Conservation (phyloP, 1,284 basidiomycete genomes). For the Microbotryum scabiosae region DNA sequence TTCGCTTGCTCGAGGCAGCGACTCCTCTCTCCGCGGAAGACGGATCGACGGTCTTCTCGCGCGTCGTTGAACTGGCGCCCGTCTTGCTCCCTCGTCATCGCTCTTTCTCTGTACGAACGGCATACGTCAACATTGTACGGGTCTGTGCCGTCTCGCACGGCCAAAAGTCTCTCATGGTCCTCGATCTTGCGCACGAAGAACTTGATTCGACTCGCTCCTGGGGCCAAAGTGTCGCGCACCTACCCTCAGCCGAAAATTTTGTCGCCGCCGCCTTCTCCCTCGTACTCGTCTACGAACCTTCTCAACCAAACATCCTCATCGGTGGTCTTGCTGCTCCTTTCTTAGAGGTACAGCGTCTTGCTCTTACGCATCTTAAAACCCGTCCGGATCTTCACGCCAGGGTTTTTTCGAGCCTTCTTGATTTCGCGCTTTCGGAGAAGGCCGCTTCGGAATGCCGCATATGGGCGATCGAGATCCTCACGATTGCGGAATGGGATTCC, state of each 20-base stretch:
- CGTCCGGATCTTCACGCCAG: not conserved
- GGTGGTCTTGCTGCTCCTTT: conserved; percentile 8
- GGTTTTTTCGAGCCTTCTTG: not conserved
- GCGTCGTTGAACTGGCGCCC: not conserved
- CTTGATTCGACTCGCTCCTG: conserved; percentile 2
- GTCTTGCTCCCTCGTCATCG: not conserved
- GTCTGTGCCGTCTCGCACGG: not conserved
- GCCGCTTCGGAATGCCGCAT: conserved; percentile 17
- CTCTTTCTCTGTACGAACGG: conserved; percentile 17
- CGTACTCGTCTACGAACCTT: conserved; percentile 2
- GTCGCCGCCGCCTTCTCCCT: conserved; percentile 14
- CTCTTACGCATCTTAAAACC: not conserved
- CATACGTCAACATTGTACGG: conserved; percentile 17
- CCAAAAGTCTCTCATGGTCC: not conserved
- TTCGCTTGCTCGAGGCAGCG: conserved; percentile 14
- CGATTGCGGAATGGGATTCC: not conserved
- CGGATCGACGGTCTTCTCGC: not conserved
- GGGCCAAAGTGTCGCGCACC: conserved; percentile 1
- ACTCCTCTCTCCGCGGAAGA: not conserved
- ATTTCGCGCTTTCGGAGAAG: conserved; percentile 1
- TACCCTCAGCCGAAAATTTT: conserved; percentile 23
- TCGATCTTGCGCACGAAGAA: not conserved
- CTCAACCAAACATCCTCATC: not conserved
- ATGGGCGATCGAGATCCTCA: conserved; percentile 5
- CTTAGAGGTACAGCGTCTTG: conserved; percentile 18